phyloP scores from a whole-genome alignment of 2,329 filamentous ascomycete species.

The Chalara sp. region DNA sequence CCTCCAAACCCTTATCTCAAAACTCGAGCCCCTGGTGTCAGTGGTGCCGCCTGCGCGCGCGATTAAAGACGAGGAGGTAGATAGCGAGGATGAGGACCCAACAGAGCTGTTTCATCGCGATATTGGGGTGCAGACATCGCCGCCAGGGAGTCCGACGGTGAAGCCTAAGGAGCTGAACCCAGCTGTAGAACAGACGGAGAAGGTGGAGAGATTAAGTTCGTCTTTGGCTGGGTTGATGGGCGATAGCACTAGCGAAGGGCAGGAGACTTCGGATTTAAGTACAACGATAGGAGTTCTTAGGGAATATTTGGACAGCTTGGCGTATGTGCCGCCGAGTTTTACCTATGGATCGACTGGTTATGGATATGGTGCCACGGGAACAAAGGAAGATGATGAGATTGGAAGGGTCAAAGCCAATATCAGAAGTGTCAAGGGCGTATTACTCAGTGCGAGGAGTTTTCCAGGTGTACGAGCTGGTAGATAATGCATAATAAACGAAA shows the following conservation, averaged over 20 bases:
- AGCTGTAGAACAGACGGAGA: slow-evolving; percentile 16
- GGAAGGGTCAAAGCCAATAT: slow-evolving; percentile 69
- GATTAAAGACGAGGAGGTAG: slow-evolving; percentile 26
- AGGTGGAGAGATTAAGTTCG: slow-evolving; percentile 34
- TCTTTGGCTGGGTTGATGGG: slow-evolving; percentile 45
- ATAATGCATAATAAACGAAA: not conserved
- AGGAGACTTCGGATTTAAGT: slow-evolving; percentile 16
- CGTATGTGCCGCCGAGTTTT: slow-evolving; percentile 34
- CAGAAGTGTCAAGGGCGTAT: slow-evolving; percentile 69
- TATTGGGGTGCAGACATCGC: slow-evolving; percentile 70
- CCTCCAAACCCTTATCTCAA: slow-evolving; percentile 42
- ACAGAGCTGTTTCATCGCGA: slow-evolving; percentile 78
- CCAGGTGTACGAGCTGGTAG: slow-evolving; percentile 31
- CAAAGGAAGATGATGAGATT: slow-evolving; percentile 63
- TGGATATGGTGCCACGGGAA: slow-evolving; percentile 17
- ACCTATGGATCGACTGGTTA: slow-evolving; percentile 24
- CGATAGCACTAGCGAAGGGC: slow-evolving; percentile 20
- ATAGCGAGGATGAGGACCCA: slow-evolving; percentile 50
- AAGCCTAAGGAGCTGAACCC: slow-evolving; percentile 23
- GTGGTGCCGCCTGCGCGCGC: slow-evolving; percentile 42
- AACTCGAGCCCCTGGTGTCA: slow-evolving; percentile 51
- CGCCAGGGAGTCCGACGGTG: slow-evolving; percentile 35
- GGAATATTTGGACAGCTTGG: slow-evolving; percentile 58
- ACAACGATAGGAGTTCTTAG: slow-evolving; percentile 42
- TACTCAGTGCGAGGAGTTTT: slow-evolving; percentile 70